Evolutionary conservation across 805 yeast genomes (phyloP).

Genomic region (Pichia cabralensis): DNA sequence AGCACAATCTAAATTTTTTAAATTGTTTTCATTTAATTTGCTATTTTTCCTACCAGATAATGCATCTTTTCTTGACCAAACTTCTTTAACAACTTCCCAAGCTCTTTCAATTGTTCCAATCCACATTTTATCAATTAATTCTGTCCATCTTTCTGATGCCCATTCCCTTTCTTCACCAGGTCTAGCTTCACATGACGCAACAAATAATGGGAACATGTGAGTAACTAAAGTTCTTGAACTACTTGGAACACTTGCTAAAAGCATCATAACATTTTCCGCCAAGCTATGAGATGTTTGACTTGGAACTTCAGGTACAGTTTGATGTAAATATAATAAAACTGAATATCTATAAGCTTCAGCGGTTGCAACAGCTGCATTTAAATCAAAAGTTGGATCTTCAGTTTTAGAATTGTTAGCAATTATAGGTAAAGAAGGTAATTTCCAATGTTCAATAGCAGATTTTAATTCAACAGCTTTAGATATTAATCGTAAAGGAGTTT

Average conservation of each 20-base stretch:
- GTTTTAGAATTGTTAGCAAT: slow-evolving; percentile 14
- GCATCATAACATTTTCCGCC: slow-evolving; percentile 50
- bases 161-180: slow-evolving; percentile 51
- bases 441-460: slow-evolving; percentile 46
- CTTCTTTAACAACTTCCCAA: slow-evolving; percentile 59
- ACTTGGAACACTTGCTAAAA: slow-evolving; percentile 54
- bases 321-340: slow-evolving; percentile 50
- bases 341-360: slow-evolving; percentile 63
- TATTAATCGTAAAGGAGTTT: slow-evolving; percentile 37
- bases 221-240: slow-evolving; percentile 44
- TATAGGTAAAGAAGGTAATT: slow-evolving; percentile 33
- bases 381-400: slow-evolving; percentile 42
- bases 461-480: slow-evolving; percentile 47
- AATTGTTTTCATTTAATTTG: neutral
- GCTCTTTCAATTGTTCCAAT: slow-evolving; percentile 60
- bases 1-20: neutral
- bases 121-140: slow-evolving; percentile 45
- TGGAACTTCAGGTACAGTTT: slow-evolving; percentile 63
- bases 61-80: slow-evolving; percentile 56
- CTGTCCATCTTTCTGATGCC: slow-evolving; percentile 50
- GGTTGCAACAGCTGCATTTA: slow-evolving; percentile 52
- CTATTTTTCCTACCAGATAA: slow-evolving; percentile 14
- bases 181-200: slow-evolving; percentile 57
- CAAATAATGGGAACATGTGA: slow-evolving; percentile 56
- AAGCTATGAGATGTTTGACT: slow-evolving; percentile 41